phyloP scores from a whole-genome alignment of 345 rosid species.

The Gossypium sturtianum region DNA sequence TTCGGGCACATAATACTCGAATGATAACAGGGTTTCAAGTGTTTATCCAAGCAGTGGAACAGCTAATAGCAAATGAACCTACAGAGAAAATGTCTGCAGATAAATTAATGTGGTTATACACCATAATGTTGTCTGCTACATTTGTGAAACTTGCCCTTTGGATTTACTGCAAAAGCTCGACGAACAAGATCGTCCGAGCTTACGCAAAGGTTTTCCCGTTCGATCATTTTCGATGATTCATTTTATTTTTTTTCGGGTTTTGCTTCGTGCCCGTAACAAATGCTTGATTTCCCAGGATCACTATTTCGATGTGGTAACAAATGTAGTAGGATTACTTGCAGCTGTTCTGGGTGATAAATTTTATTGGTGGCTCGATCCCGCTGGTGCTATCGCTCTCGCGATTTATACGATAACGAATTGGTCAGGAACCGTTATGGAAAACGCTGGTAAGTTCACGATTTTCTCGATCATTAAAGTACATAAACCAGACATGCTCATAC shows the following conservation, averaged over 20 bases:
- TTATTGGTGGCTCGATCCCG: constrained; percentile 93
- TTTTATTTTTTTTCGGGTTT: neutral
- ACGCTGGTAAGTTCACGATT: constrained; percentile 46
- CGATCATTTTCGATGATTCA: neutral
- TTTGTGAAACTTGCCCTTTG: constrained; percentile 71
- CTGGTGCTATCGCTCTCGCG: constrained; percentile 77
- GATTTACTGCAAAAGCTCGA: constrained; percentile 78
- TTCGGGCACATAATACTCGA: too few relatives aligned
- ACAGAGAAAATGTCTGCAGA: constrained; percentile 40
- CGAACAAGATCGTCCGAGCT: constrained; percentile 80
- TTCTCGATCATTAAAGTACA: neutral
- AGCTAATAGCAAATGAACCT: constrained; percentile 40
- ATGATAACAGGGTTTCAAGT: constrained; percentile 65
- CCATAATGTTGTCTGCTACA: constrained; percentile 81
- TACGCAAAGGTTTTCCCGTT: constrained; percentile 60
- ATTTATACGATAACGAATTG: constrained; percentile 81
- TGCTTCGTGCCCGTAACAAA: neutral
- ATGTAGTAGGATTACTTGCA: constrained; percentile 72
- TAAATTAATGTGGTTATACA: constrained; percentile 61
- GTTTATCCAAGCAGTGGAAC: constrained; percentile 62
- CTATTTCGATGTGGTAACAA: constrained; percentile 83
- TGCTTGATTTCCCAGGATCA: constrained; percentile 55
- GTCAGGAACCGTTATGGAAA: constrained; percentile 88
- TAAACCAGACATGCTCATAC: neutral
- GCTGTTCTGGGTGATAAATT: constrained; percentile 72